Base-by-base conservation (phyloP, 768 basidiomycete genomes). In the Leucogyrophana mollusca region DNA sequence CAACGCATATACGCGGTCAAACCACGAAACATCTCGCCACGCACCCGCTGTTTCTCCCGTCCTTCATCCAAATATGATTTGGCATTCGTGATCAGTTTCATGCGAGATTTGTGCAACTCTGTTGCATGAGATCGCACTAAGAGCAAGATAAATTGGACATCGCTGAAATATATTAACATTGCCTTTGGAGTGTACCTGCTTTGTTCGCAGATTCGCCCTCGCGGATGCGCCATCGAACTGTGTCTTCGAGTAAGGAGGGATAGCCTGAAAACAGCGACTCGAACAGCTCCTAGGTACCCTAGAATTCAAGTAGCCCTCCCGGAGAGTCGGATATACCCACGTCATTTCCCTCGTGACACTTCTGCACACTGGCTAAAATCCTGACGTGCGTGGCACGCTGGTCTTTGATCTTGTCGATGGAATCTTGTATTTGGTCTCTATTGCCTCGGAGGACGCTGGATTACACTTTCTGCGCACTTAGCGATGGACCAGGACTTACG, bases 1-100 rank as follows among this genome's bases (percentile, higher is more conserved):
- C 20, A 10, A 18, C 34, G 30, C 4, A 24, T 46, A 37, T 46
- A 37, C 45, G 35, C 34, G 18, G 38, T 22, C 47, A 21, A 30
- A 45, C 37, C 20, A 8, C 8, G 18, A 32, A 45, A 7, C 9
- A 34, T 39, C 25, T 17, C 43, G 17, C 13, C 16, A 37, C 54
- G 23, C 36, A 68, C 72, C 57, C 65, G 62, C 43, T 73, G 73
- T 22, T 59, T 63, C 48, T 74, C 72, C 37, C 70, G 53, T 22
- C 61, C 61, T 34, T 72, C 65, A 17, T 72, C 67, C 3, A 71
- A 61, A 22, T 54, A 59, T 3, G 47, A 45, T 46, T 66, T 66
- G 24, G 67, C 65, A 33, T 56, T 53, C 40, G 58, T 56, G 49
- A 73, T 57, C 6, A 72, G 50, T 16, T 59, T 55, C 43, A 57